Base-by-base conservation (phyloP, 2,329 filamentous ascomycete genomes). In the Diaporthe citrichinensis region DNA sequence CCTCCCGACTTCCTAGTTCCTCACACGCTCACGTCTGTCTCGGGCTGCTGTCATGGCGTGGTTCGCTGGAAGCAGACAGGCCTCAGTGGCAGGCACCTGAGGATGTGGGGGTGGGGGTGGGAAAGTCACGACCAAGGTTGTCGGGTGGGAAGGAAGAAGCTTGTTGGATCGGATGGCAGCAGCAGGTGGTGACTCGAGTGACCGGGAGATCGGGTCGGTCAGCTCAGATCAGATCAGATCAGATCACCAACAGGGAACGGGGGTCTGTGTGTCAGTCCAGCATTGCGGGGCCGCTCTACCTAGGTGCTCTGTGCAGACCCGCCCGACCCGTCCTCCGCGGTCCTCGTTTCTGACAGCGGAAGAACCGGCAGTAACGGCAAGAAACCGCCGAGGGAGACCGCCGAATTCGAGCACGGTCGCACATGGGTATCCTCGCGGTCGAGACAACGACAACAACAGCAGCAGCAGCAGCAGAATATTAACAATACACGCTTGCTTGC, bases 221-320 rank as follows among this genome's bases (percentile, higher is more conserved):
- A 61, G 46, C 25, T 55, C 53, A 55, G 58, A 49, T 72, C 55
- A 72, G 69, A 72, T 72, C 69, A 72, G 51, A 57, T 72, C 51
- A 51, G 57, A 72, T 51, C 55, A 58, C 7, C 20, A 25, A 14
- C 69, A 41, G 34, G 51, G 59, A 17, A 28, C 59, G 25, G 28
- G 62, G 62, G 62, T 51, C 44, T 67, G 28, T 51, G 20, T 20
- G 9, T 15, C 28, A 7, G 28, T 9, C 12, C 31, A 53, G 31
- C 12, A 36, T 68, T 68, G 65, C 55, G 65, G 65, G 65, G 46
- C 46, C 23, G 23, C 12, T 34, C 34, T 28, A 39, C 36, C 36
- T 12, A 39, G 36, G 36, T 39, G 46, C 44, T 53, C 46, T 39
- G 65, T 51, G 65, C 65, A 68, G 65, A 53, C 46, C 65, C 65